Base-by-base conservation (phyloP, 441 rosid genomes). In the Pelargonium citronellum region DNA sequence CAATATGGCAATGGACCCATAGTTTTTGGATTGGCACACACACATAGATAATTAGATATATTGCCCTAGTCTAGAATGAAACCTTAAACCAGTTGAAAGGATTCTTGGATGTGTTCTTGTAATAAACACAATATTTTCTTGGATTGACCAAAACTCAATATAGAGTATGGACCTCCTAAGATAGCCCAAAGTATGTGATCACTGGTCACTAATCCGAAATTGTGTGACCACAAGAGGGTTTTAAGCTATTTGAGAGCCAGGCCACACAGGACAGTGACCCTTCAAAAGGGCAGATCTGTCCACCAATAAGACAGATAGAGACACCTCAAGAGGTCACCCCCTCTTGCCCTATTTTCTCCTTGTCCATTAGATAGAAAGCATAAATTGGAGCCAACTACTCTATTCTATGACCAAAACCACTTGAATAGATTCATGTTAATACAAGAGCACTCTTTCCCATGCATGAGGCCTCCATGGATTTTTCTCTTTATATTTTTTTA, bases 241-340 rank as follows among this genome's bases (percentile, higher is more conserved):
- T 30, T 39, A 11, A 72, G 69, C 75, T 69, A 27, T 7, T 37
- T 71, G 39, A 72, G 61, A 71, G 67, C 55, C 75, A 65, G 53
- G 60, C 39, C 64, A 58, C 68, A 66, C 34, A 72, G 63, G 86
- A 87, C 44, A 69, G 79, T 78, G 91, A 83, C 85, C 74, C 80
- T 76, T 87, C 87, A 65, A 70, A 66, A 73, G 75, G 67, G 83
- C 75, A 79, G 75, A 64, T 47, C 81, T 69, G 70, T 64, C 75
- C 75, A 69, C 74, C 82, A 70, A 64, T 63, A 68, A 74, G 67
- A 73, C 68, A 73, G 86, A 85, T 43, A 75, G 69, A 60, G 89
- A 83, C 86, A 69, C 79, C 78, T 80, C 85, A 78, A 77, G 76
- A 82, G 79, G 49, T 70, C 71, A 77, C 68, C 41, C 69, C 20